Conservation (phyloP, 306 rosid species). For the Myrica gale region DNA sequence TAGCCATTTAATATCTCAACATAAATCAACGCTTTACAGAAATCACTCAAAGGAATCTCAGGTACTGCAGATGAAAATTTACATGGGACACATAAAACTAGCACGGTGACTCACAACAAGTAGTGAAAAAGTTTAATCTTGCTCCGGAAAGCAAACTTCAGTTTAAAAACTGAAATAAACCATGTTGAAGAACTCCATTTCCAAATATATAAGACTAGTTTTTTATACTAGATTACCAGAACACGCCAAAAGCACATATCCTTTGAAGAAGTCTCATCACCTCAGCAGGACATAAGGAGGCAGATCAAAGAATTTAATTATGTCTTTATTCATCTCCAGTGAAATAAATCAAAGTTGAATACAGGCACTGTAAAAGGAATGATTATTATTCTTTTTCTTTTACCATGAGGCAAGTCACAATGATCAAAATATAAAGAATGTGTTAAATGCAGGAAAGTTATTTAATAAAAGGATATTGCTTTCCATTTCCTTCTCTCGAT, state of each 20-base stretch:
- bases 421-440: not conserved
- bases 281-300: not conserved
- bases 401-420: not conserved
- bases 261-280: not conserved
- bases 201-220: not conserved
- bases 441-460: not conserved
- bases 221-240: not conserved
- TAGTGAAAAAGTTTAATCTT: not conserved
- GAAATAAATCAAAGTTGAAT: not conserved
- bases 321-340: not conserved
- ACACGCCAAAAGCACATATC: not conserved
- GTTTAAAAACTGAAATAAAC: not conserved
- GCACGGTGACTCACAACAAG: not conserved
- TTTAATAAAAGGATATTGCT: not conserved
- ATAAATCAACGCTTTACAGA: not conserved
- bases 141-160: not conserved
- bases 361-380: not conserved
- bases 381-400: not conserved
- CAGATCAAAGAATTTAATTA: not conserved
- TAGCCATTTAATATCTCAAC: conserved; percentile 17
- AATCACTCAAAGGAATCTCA: not conserved
- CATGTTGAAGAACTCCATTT: not conserved
- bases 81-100: not conserved
- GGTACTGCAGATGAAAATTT: not conserved
- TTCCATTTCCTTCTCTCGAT: conserved; percentile 1